These are phyloP conservation scores for Ettlia oleoabundans DNA, from an alignment of 139 green algal species.

Conservation along the genomic window DNA sequence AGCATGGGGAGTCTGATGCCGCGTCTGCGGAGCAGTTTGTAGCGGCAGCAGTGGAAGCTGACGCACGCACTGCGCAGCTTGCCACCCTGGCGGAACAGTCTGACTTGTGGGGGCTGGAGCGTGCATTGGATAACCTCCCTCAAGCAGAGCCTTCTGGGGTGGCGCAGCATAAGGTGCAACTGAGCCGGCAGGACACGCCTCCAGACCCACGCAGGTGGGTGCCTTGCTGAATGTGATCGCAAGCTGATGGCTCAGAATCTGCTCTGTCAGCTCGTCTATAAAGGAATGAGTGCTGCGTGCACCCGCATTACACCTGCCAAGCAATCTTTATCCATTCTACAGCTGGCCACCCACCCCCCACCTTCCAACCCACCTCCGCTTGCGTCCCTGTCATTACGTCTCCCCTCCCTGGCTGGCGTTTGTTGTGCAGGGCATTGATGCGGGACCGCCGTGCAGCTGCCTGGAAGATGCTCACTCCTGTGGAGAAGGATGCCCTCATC, in stretches of 20 bases:
- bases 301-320: no score
- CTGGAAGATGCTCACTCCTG: conserved; percentile 57
- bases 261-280: not conserved
- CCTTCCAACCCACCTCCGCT: no score
- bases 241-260: not conserved
- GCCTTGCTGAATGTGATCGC: not conserved
- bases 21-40: conserved; percentile 32
- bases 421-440: conserved; percentile 48
- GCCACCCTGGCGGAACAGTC: conserved; percentile 79
- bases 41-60: conserved; percentile 20
- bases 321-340: no score
- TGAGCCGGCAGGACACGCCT: conserved; percentile 41
- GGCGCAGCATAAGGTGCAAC: not conserved
- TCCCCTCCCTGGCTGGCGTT: not conserved
- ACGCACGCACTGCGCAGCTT: conserved; percentile 70
- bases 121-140: conserved; percentile 60
- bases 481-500: conserved; percentile 82
- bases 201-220: conserved; percentile 44
- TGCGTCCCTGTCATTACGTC: no score
- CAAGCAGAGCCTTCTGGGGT: conserved; percentile 3
- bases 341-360: no score
- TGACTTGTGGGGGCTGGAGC: conserved; percentile 71
- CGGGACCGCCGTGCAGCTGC: conserved; percentile 40
- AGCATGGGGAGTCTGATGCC: no score
- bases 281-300: no score